Evolutionary conservation across 106 monocot species (phyloP).

Genomic region (Dendrobium chrysotoxum): DNA sequence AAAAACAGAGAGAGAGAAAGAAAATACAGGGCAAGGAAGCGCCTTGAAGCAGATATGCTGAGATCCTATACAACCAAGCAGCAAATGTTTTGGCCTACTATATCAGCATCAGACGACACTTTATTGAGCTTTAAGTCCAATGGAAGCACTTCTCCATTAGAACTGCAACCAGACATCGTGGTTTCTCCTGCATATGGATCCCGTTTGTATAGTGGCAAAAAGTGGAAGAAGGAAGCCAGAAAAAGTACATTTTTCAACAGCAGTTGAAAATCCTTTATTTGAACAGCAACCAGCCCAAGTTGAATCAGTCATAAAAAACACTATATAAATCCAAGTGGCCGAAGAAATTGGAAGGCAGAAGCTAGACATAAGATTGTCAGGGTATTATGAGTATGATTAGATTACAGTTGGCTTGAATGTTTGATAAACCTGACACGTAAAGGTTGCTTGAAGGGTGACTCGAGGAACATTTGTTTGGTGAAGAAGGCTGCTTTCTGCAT

Average conservation of each 20-base stretch:
- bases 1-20: constrained; percentile 50
- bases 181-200: background rate
- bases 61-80: constrained; percentile 12
- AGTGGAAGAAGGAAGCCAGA: constrained; percentile 54
- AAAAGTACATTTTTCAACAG: constrained; percentile 2
- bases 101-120: background rate
- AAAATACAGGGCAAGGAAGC: constrained; percentile 43
- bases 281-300: constrained; percentile 2
- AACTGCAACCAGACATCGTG: no score
- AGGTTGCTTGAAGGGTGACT: no score
- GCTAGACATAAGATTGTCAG: constrained; percentile 24
- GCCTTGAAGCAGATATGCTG: constrained; percentile 31
- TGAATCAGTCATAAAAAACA: background rate
- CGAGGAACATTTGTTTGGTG: no score
- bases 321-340: background rate
- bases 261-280: background rate
- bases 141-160: no score
- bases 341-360: constrained; percentile 46
- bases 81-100: background rate
- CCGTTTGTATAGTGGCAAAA: constrained; percentile 21
- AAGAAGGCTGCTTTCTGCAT: no score
- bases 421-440: background rate
- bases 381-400: no score
- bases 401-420: background rate
- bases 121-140: no score